These are phyloP conservation scores for Leccinum variicolor DNA, from an alignment of 768 basidiomycete genomes.

Conservation along the genomic window DNA sequence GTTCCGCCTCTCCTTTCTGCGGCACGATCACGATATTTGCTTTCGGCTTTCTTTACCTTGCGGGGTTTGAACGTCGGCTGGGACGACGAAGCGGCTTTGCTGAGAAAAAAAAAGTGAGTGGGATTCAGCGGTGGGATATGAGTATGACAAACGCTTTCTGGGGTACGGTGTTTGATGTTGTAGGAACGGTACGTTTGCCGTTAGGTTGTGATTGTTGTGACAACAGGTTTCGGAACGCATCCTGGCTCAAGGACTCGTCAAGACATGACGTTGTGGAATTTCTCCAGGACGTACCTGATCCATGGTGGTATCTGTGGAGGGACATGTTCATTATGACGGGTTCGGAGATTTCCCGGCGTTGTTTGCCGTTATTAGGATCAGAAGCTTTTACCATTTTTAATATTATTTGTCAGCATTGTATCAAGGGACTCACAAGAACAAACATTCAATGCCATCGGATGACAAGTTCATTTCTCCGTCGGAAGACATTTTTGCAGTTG, in stretches of 20 bases:
- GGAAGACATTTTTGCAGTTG: neutral
- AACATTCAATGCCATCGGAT: no score
- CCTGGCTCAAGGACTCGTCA: slow-evolving; percentile 33
- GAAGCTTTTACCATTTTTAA: slow-evolving; percentile 16
- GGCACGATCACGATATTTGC: slow-evolving; percentile 71
- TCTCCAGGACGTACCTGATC: slow-evolving; percentile 22
- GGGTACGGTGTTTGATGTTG: neutral
- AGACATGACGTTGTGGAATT: neutral
- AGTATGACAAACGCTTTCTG: slow-evolving; percentile 17
- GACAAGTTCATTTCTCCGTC: neutral
- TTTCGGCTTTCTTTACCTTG: slow-evolving; percentile 62
- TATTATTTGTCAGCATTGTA: slow-evolving; percentile 6
- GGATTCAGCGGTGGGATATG: neutral
- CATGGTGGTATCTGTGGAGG: slow-evolving; percentile 12
- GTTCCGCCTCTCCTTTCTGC: slow-evolving; percentile 65
- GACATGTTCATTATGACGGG: neutral
- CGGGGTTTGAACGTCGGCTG: slow-evolving; percentile 78
- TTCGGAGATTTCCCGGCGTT: slow-evolving; percentile 11
- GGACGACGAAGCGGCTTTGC: slow-evolving; percentile 47
- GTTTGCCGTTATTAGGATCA: slow-evolving; percentile 28
- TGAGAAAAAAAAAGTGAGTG: slow-evolving; percentile 16
- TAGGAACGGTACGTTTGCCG: slow-evolving; percentile 1
- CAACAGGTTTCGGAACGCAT: slow-evolving; percentile 57
- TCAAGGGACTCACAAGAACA: no score
- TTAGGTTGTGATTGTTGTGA: slow-evolving; percentile 25